A percentile compares a stretch with the other conserved stretches of the same genome.
Conservation (phyloP, 306 rosid genomes). For the Arachis stenosperma region DNA sequence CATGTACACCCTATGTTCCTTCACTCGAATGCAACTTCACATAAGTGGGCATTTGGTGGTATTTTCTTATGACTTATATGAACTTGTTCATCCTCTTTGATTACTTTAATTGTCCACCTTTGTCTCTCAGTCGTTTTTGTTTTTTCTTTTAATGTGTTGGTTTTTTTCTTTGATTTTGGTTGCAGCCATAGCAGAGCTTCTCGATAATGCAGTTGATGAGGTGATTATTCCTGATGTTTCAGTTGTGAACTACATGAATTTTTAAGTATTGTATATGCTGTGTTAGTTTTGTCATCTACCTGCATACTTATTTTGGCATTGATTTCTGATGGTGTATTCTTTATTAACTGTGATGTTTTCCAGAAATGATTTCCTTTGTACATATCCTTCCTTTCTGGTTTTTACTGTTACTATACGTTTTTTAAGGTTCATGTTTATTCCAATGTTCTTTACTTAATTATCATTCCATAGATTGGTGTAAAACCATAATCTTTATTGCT, state of each 20-base stretch:
- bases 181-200: constrained; percentile 92
- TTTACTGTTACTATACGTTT: neutral
- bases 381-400: neutral
- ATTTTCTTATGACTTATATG: constrained; percentile 40
- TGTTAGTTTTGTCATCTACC: constrained; percentile 17
- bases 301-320: constrained; percentile 9
- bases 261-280: constrained; percentile 11
- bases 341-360: constrained; percentile 5
- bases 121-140: neutral
- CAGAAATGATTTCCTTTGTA: too few species aligned
- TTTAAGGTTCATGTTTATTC: constrained; percentile 13
- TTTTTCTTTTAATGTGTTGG: constrained; percentile 1
- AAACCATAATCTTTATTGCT: constrained; percentile 11
- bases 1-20: constrained; percentile 87
- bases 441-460: neutral
- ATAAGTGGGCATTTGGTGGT: constrained; percentile 99
- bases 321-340: neutral
- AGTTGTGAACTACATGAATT: constrained; percentile 31
- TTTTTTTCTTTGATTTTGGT: constrained; percentile 31
- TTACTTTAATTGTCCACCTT: constrained; percentile 16
- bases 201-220: constrained; percentile 97
- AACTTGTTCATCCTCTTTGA: neutral
- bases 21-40: constrained; percentile 98
- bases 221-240: constrained; percentile 48
- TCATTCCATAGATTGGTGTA: constrained; percentile 30